Evolutionary conservation across 23 red algal species (phyloP).

Genomic region (Chondrus crispus): DNA sequence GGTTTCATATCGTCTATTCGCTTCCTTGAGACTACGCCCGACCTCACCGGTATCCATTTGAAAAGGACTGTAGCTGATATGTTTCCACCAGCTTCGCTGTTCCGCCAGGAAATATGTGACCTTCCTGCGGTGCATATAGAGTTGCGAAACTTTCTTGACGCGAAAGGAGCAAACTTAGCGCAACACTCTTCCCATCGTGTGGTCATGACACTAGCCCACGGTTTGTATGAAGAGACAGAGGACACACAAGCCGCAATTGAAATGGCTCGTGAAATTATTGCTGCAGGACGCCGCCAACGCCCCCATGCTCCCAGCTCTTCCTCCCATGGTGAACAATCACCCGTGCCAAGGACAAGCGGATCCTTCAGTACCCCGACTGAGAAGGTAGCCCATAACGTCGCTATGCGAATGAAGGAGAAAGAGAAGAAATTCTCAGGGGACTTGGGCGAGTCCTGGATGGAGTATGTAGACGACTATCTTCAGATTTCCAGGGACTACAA

Average conservation of each 20-base stretch:
- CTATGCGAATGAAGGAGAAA: conserved; percentile 2
- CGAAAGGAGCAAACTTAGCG: background rate
- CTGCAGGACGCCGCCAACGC: no score
- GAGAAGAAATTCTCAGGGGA: conserved; percentile 25
- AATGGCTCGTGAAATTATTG: background rate
- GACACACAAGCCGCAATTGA: background rate
- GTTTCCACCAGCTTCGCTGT: background rate
- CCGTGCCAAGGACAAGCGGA: no score
- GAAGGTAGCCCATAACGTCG: background rate
- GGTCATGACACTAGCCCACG: background rate
- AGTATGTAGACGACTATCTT: background rate
- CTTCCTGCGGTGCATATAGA: background rate
- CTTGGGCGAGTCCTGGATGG: background rate
- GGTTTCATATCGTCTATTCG: background rate
- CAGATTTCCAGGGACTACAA: conserved; percentile 3
- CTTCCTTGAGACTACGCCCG: background rate
- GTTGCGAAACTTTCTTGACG: background rate
- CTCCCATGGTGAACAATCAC: no score
- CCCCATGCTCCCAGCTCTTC: no score
- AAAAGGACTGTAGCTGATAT: background rate
- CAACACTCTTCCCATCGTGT: background rate
- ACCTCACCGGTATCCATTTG: background rate
- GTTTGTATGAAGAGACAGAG: background rate
- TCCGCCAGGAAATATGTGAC: conserved; percentile 3
- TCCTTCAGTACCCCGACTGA: no score